phyloP scores from a whole-genome alignment of 345 rosid genomes.

The Leavenworthia alabamica region DNA sequence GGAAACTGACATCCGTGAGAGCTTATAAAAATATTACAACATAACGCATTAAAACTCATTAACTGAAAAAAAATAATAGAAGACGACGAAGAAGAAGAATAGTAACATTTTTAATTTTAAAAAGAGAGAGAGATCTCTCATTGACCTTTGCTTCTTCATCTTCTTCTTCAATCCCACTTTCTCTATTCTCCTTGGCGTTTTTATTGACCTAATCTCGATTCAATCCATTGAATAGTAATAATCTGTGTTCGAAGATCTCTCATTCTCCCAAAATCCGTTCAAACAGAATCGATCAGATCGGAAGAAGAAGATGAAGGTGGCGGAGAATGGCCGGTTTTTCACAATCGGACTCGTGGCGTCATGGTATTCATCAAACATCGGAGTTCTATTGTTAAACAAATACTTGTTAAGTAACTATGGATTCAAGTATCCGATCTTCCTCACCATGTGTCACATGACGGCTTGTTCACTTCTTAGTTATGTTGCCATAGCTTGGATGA shows the following conservation, averaged over 20 bases:
- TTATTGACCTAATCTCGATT: not conserved
- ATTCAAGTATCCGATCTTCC: slow-evolving; percentile 66
- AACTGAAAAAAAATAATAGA: not conserved
- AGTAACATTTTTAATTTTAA: not conserved
- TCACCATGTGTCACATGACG: slow-evolving; percentile 80
- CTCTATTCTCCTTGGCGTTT: not conserved
- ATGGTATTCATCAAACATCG: slow-evolving; percentile 63
- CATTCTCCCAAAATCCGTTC: not conserved
- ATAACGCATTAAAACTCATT: slow-evolving; percentile 8
- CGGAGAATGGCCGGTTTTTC: slow-evolving; percentile 34
- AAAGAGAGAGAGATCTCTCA: not conserved
- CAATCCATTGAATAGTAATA: not conserved
- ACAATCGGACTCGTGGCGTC: slow-evolving; percentile 51
- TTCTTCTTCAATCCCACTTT: slow-evolving; percentile 6
- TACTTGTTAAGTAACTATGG: slow-evolving; percentile 61
- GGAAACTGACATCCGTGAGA: not conserved
- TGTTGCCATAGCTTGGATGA: slow-evolving; percentile 49
- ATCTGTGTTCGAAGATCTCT: not conserved
- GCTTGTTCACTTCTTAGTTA: slow-evolving; percentile 61
- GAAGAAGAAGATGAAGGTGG: slow-evolving; percentile 21
- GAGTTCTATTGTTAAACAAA: slow-evolving; percentile 60
- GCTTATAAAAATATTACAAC: not conserved
- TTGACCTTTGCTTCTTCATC: slow-evolving; percentile 17
- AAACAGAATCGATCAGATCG: slow-evolving; percentile 2
- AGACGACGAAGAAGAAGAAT: not conserved